phyloP scores from a whole-genome alignment of 1,139 yeast species.

The Meyerozyma guilliermondii region DNA sequence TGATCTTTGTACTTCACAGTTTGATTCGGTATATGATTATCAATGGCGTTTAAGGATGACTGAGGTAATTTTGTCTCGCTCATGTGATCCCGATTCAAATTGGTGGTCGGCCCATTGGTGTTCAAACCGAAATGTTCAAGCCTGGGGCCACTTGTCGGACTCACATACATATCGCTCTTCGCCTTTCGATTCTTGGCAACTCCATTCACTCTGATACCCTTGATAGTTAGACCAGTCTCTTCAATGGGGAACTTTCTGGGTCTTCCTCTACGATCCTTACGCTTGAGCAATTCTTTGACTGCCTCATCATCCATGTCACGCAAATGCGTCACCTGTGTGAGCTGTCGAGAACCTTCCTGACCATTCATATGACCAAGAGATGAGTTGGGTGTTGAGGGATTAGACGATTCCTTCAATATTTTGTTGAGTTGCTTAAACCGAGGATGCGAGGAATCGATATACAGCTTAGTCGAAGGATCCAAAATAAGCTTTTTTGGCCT shows the following conservation, averaged over 20 bases:
- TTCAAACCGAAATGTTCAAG: background rate
- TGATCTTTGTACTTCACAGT: background rate
- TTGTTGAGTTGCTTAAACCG: conserved; percentile 38
- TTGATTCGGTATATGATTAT: background rate
- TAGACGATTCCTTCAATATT: conserved; percentile 22
- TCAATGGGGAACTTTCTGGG: conserved; percentile 50
- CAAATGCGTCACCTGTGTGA: background rate
- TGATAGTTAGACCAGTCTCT: conserved; percentile 44
- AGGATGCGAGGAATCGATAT: conserved; percentile 41
- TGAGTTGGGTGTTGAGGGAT: conserved; percentile 6
- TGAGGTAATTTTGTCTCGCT: background rate
- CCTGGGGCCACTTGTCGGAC: background rate
- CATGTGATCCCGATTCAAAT: background rate
- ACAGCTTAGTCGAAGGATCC: conserved; percentile 38
- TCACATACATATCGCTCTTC: conserved; percentile 8
- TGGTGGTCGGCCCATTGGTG: background rate
- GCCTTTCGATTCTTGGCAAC: conserved; percentile 19
- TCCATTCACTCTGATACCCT: conserved; percentile 43
- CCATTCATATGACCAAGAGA: background rate
- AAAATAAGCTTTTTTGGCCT: conserved; percentile 41
- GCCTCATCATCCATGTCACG: conserved; percentile 21
- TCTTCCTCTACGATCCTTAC: conserved; percentile 45
- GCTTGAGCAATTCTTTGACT: conserved; percentile 33
- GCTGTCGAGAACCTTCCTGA: background rate
- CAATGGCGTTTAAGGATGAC: background rate